These are phyloP conservation scores for Bassia scoparia DNA, from an alignment of 148 eudicot species.

Conservation along the genomic window DNA sequence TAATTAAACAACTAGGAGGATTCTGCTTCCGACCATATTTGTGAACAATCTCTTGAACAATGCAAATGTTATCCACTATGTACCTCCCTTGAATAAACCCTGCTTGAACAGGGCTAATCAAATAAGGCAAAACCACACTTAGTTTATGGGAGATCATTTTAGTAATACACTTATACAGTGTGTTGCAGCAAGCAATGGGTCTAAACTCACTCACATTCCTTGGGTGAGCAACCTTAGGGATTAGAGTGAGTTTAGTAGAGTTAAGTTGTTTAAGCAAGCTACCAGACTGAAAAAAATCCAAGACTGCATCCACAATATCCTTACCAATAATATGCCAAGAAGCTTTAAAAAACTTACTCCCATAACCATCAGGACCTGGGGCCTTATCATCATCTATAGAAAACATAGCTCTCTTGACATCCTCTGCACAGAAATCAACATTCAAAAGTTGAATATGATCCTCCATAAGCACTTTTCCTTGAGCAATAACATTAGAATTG, in stretches of 20 bases:
- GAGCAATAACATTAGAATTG: background rate
- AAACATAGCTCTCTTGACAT: background rate
- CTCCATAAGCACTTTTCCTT: background rate
- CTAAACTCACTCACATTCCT: background rate
- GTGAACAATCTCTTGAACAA: too few species aligned
- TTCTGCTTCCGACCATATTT: too few species aligned
- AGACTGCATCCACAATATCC: background rate
- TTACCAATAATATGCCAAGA: background rate
- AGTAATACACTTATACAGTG: background rate
- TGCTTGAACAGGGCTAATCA: too few species aligned
- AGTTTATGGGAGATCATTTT: too few species aligned
- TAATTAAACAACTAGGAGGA: too few species aligned
- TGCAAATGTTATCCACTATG: too few species aligned
- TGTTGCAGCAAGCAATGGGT: background rate
- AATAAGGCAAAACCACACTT: too few species aligned
- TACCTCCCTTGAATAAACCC: too few species aligned
- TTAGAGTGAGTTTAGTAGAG: background rate
- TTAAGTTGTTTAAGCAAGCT: background rate
- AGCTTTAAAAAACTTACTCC: background rate
- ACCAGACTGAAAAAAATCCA: background rate
- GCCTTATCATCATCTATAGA: background rate
- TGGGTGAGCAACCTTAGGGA: background rate
- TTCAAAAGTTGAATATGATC: background rate
- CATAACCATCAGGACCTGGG: background rate
- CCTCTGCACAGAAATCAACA: background rate